These are phyloP conservation scores for Raphanus raphanistrum DNA, from an alignment of 345 rosid species.

Conservation along the genomic window DNA sequence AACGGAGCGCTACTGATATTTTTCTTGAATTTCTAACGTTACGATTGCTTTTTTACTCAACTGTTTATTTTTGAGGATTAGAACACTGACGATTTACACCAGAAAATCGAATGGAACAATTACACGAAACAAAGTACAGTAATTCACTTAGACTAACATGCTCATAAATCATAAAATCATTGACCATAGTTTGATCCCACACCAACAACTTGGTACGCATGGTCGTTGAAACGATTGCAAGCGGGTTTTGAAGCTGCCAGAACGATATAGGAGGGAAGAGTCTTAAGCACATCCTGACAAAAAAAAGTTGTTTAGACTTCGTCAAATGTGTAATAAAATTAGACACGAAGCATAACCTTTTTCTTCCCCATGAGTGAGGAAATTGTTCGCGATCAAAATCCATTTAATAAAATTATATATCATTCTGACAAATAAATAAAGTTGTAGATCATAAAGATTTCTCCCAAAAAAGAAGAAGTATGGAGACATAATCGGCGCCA, in stretches of 20 bases:
- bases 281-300: neutral
- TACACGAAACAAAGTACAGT: neutral
- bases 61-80: neutral
- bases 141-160: neutral
- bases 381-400: neutral
- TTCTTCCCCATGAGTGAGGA: neutral
- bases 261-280: neutral
- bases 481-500: constrained; percentile 17
- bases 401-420: neutral
- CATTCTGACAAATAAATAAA: neutral
- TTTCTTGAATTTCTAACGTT: neutral
- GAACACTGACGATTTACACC: neutral
- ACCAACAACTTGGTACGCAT: neutral
- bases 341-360: neutral
- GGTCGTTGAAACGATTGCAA: neutral
- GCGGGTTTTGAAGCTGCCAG: neutral
- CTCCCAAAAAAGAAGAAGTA: neutral
- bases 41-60: neutral
- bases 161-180: neutral
- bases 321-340: neutral
- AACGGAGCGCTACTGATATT: neutral
- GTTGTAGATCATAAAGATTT: constrained; percentile 18
- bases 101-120: neutral
- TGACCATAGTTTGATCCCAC: neutral
- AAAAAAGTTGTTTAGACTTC: neutral